Base-by-base conservation (phyloP, 352 stramenopile genomes). In the Globisporangium okanoganense region DNA sequence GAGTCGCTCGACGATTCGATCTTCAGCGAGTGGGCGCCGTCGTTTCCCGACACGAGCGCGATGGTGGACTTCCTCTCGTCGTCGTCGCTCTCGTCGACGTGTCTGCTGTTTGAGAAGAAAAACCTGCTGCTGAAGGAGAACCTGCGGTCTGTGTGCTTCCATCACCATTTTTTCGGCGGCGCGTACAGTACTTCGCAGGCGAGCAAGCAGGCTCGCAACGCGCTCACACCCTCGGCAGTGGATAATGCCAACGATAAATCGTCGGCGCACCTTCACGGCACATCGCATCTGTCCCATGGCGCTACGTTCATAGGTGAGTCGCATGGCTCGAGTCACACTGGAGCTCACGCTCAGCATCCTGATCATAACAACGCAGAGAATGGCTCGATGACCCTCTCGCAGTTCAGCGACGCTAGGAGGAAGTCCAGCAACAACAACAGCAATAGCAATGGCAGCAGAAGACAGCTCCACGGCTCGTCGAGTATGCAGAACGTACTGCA, bases 21-120 rank as follows among this genome's bases (percentile, higher is more conserved):
- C 9, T 45, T 62, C 13, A 64, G 70, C 0, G 70, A 78, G 35
- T 81, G 67, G 73, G 62, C 73, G 0, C 70, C 73, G n/a, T 56
- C 73, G n/a, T 75, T 81, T 36, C 73, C 73, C 24, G 70, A 81
- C 8, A 81, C 73, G 14, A 53, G 58, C 25, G 62, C 70, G 3
- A 62, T 75, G 18, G 54, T 81, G 16, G 70, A 76, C 50, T 81
- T 67, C 29, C 61, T 81, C 41, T 67, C 67, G 14, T 59, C 22
- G 38, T 55, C 18, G 44, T 74, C 40, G 31, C 31, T 27, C 31
- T 52, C 56, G 8, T 64, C 61, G 7, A 56, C 60, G 20, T 38
- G 54, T n/a, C 66, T 78, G 33, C 44, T 81, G 16, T 72, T 78
- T 48, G 70, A 78, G 22, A 76, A 76, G 29, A 43, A 59, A 9